These are phyloP conservation scores for Hymenoscyphus fraxineus DNA, from an alignment of 2,329 filamentous ascomycete genomes.

Conservation along the genomic window DNA sequence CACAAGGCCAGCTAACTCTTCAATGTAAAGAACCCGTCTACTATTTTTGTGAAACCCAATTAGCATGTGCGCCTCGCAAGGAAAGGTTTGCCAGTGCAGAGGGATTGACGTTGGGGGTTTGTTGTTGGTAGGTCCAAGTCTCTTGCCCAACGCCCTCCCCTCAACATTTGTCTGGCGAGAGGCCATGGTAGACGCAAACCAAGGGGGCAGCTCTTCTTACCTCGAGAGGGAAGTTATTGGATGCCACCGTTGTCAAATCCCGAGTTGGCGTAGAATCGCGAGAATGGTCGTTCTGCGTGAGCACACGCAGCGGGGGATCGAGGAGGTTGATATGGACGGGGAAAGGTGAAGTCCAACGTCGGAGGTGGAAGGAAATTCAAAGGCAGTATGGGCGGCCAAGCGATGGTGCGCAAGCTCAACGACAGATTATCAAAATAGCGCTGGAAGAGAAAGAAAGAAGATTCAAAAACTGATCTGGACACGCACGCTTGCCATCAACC, in stretches of 20 bases:
- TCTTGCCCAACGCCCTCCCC: constrained; percentile 17
- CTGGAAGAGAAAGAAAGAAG: constrained; percentile 27
- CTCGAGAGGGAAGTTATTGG: constrained; percentile 18
- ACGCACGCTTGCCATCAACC: constrained; percentile 30
- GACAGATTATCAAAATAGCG: constrained; percentile 25
- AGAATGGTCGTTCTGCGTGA: constrained; percentile 13
- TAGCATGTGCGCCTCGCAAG: constrained; percentile 23
- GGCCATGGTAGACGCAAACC: constrained; percentile 28
- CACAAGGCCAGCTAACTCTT: constrained; percentile 20
- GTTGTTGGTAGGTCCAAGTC: constrained; percentile 21
- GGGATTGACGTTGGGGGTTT: constrained; percentile 8
- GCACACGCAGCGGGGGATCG: constrained; percentile 13
- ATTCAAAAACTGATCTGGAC: constrained; percentile 19
- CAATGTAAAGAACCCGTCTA: constrained; percentile 21
- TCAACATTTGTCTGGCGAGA: constrained; percentile 8
- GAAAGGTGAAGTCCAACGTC: constrained; percentile 5
- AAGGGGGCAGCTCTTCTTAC: constrained; percentile 27
- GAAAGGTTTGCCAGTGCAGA: constrained; percentile 3
- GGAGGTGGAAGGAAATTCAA: constrained; percentile 12
- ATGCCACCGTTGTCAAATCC: background rate
- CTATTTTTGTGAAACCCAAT: constrained; percentile 15
- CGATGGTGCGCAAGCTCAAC: constrained; percentile 27
- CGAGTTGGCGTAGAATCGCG: background rate
- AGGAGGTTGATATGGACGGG: constrained; percentile 11
- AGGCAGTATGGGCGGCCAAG: constrained; percentile 19